phyloP scores from a whole-genome alignment of 129 eudicot species.

The Lactuca saligna region DNA sequence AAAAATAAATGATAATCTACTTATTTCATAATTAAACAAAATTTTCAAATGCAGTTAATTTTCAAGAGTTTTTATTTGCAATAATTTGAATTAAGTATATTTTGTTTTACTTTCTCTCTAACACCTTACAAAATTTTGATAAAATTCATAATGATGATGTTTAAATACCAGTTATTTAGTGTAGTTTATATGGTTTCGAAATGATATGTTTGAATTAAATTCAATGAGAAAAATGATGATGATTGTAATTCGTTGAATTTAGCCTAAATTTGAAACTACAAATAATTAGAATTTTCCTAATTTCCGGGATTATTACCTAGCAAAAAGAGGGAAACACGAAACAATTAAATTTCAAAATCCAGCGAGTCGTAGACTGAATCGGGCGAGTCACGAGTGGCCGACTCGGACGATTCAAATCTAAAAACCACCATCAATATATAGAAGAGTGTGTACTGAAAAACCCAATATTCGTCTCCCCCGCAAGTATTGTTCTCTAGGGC shows the following conservation, averaged over 20 bases:
- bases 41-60: too few species aligned
- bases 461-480: conserved; percentile 36
- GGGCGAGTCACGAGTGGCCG: conserved; percentile 29
- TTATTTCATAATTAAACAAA: too few species aligned
- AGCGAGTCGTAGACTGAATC: conserved; percentile 6
- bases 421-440: conserved; percentile 31
- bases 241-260: background rate
- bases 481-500: conserved; percentile 33
- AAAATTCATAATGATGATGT: too few species aligned
- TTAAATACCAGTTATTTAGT: too few species aligned
- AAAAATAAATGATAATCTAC: too few species aligned
- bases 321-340: conserved; percentile 21
- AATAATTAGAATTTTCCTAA: background rate
- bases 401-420: conserved; percentile 33
- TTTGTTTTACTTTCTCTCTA: background rate
- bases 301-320: background rate
- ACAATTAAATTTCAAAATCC: conserved; percentile 7
- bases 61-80: background rate
- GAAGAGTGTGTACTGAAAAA: conserved; percentile 29
- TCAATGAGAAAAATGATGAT: too few species aligned
- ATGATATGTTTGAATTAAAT: too few species aligned
- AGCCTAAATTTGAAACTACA: background rate
- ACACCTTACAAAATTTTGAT: too few species aligned
- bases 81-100: background rate
- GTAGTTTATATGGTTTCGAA: background rate